Evolutionary conservation across 139 green algal genomes (phyloP).

Genomic region (Zygnema circumcarinatum): DNA sequence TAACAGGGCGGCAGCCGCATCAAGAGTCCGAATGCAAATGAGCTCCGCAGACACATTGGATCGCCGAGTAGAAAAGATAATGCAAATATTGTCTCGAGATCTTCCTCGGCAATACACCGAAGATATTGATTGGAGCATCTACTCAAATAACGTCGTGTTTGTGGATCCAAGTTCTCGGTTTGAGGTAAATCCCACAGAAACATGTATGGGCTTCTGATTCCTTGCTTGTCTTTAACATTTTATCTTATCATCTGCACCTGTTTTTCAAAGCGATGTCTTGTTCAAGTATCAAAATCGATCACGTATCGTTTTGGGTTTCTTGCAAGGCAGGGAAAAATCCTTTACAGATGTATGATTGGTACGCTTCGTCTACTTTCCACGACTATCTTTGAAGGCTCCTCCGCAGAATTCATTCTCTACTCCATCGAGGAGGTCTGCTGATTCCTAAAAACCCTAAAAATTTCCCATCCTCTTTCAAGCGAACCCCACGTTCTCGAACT

Average conservation of each 20-base stretch:
- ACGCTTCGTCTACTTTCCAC: slow-evolving; percentile 17
- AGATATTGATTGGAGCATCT: slow-evolving; percentile 30
- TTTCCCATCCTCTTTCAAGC: no score
- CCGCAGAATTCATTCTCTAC: slow-evolving; percentile 13
- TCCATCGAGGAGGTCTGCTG: slow-evolving; percentile 28
- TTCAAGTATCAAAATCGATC: no score
- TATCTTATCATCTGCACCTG: background rate
- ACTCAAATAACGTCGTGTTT: slow-evolving; percentile 24
- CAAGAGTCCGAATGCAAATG: background rate
- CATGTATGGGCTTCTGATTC: background rate
- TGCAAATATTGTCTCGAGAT: slow-evolving; percentile 5
- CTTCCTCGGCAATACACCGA: slow-evolving; percentile 29
- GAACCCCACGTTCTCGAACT: no score
- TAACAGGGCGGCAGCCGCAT: background rate
- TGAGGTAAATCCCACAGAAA: no score
- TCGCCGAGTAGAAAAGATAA: background rate
- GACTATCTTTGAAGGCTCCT: slow-evolving; percentile 3
- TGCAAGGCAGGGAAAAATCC: slow-evolving; percentile 5
- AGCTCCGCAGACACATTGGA: background rate
- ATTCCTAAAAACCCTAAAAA: background rate
- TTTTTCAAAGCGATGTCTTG: background rate
- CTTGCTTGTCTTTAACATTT: background rate
- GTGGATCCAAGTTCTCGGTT: slow-evolving; percentile 33
- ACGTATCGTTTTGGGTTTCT: background rate
- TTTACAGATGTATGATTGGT: slow-evolving; percentile 31